phyloP scores from a whole-genome alignment of 768 basidiomycete species.

The Pleurotus sapidus region DNA sequence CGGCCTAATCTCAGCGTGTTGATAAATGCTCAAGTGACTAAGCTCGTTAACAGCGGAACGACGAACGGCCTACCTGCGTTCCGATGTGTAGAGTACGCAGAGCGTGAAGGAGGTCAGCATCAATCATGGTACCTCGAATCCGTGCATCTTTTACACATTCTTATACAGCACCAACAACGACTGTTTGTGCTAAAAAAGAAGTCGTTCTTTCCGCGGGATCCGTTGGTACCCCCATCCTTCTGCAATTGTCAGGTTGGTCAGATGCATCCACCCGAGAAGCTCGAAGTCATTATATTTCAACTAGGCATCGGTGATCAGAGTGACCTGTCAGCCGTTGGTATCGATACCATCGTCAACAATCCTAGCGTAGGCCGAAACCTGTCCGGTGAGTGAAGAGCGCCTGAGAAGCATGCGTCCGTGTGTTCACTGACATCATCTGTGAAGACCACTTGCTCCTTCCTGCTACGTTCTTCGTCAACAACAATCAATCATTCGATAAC shows the following conservation, averaged over 20 bases:
- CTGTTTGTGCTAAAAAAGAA: not conserved
- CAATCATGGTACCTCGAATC: not conserved
- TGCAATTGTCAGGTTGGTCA: not conserved
- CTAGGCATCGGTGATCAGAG: not conserved
- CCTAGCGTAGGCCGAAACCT: slow-evolving; percentile 8
- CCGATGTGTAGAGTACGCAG: slow-evolving; percentile 16
- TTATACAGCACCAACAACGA: not conserved
- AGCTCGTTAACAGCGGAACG: slow-evolving; percentile 18
- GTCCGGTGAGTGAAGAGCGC: not conserved
- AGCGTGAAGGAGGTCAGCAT: not conserved
- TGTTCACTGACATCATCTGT: not conserved
- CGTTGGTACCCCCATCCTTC: not conserved
- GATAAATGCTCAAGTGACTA: slow-evolving; percentile 28
- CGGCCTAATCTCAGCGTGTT: slow-evolving; percentile 35
- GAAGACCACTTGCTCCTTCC: slow-evolving; percentile 11
- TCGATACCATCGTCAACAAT: slow-evolving; percentile 13
- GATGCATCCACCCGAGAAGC: not conserved
- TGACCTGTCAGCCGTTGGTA: slow-evolving; percentile 11
- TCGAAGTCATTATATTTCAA: no score
- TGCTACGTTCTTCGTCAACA: slow-evolving; percentile 17
- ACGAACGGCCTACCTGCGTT: slow-evolving; percentile 13
- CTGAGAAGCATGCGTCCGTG: not conserved
- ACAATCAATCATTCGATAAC: slow-evolving; percentile 15
- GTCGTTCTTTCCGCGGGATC: slow-evolving; percentile 4
- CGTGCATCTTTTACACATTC: no score